phyloP scores from a whole-genome alignment of 352 stramenopile genomes.

The Pythium oligandrum region DNA sequence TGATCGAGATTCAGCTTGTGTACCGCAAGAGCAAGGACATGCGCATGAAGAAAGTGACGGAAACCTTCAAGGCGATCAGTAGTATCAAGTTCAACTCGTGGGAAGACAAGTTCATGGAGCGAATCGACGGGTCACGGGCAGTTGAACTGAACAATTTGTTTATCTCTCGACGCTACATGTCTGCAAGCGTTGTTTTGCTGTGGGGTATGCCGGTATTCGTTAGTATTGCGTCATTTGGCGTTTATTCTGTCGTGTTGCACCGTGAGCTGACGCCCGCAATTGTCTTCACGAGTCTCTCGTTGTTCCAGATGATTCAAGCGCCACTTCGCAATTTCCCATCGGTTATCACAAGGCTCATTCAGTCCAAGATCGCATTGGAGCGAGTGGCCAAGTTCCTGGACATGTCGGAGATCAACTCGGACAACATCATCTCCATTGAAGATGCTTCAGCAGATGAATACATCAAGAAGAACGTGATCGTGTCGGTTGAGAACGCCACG shows the following conservation, averaged over 20 bases:
- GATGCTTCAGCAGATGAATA: constrained; percentile 11
- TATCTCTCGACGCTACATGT: constrained; percentile 18
- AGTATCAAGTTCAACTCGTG: constrained; percentile 94
- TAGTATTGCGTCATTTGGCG: constrained; percentile 32
- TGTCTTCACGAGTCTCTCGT: constrained; percentile 44
- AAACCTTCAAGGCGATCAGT: constrained; percentile 69
- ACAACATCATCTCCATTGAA: constrained; percentile 9
- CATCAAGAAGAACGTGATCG: constrained; percentile 13
- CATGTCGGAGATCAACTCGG: constrained; percentile 27
- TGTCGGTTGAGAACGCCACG: constrained; percentile 22
- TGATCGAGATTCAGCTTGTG: constrained; percentile 22
- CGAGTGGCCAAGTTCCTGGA: constrained; percentile 30
- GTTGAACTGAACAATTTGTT: constrained; percentile 33
- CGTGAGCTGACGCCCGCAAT: constrained; percentile 33
- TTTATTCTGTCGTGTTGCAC: constrained; percentile 27
- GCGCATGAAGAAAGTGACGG: constrained; percentile 50
- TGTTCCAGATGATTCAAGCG: constrained; percentile 44
- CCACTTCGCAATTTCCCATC: constrained; percentile 29
- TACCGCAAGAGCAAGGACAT: constrained; percentile 40
- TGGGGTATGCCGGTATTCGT: constrained; percentile 49
- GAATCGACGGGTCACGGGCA: constrained; percentile 29
- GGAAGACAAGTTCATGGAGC: constrained; percentile 76
- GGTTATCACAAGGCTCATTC: constrained; percentile 27
- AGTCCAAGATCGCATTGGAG: constrained; percentile 30
- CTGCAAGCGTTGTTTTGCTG: constrained; percentile 28